Conservation (phyloP, 208 protist species). For the Jaenimonas drosophilae region DNA sequence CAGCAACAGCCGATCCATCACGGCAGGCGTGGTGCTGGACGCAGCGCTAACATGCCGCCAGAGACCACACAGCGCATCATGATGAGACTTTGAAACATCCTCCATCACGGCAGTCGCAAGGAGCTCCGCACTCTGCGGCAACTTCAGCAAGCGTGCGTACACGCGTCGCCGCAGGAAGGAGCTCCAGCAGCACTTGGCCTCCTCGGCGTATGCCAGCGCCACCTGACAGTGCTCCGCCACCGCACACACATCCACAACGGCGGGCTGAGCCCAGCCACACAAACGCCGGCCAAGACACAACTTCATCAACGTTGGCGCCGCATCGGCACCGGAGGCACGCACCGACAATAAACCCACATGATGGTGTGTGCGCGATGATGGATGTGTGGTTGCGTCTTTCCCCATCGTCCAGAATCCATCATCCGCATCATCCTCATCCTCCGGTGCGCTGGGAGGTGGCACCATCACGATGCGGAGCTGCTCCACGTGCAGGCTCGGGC, state of each 20-base stretch:
- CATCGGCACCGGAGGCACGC: too few relatives aligned
- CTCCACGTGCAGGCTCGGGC: too few relatives aligned
- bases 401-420: background rate
- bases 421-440: background rate
- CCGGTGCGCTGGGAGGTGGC: background rate
- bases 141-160: constrained; percentile 8
- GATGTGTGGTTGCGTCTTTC: too few relatives aligned
- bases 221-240: constrained; percentile 38
- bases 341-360: too few relatives aligned
- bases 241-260: constrained; percentile 23
- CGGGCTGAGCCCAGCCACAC: constrained; percentile 11
- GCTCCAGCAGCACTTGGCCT: constrained; percentile 14
- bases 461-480: background rate
- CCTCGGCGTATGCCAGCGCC: constrained; percentile 13
- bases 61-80: constrained; percentile 17
- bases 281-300: constrained; percentile 17
- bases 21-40: constrained; percentile 11
- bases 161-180: too few relatives aligned
- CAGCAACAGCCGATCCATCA: too few relatives aligned
- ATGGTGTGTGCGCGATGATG: too few relatives aligned
- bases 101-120: constrained; percentile 42
- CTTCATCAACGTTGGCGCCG: too few relatives aligned
- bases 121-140: constrained; percentile 35
- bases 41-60: constrained; percentile 19
- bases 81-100: constrained; percentile 23